Conservation (phyloP, 2,329 filamentous ascomycete genomes). For the Ambrosiella xylebori region DNA sequence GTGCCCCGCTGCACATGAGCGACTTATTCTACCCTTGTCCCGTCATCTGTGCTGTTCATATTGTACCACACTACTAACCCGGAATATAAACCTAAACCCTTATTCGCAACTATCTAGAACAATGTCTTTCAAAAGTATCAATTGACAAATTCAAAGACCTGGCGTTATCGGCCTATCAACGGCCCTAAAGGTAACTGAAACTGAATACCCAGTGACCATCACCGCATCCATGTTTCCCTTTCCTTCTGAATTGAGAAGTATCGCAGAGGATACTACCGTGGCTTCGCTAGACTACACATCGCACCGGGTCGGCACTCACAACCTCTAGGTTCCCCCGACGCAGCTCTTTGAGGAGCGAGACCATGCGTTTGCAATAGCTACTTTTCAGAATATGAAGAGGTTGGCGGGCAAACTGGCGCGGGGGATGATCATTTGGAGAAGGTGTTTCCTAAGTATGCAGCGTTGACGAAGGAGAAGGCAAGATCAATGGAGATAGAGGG, state of each 20-base stretch:
- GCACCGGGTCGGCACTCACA: constrained; percentile 40
- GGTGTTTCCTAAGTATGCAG: constrained; percentile 21
- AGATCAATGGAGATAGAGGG: constrained; percentile 20
- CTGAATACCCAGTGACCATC: constrained; percentile 25
- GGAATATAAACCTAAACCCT: neutral
- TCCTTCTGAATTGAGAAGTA: constrained; percentile 28
- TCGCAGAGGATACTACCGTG: constrained; percentile 13
- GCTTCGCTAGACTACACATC: constrained; percentile 35
- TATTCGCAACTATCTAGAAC: neutral
- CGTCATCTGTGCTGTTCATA: neutral
- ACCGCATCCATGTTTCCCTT: constrained; percentile 30
- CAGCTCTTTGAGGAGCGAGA: constrained; percentile 22
- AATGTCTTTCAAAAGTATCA: too few species aligned
- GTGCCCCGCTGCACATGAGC: neutral
- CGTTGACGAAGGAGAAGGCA: constrained; percentile 20
- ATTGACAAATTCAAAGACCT: constrained; percentile 22
- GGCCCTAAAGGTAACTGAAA: constrained; percentile 28
- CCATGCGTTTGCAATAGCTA: constrained; percentile 26
- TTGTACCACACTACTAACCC: neutral
- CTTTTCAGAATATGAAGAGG: constrained; percentile 26
- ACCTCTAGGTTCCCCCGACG: constrained; percentile 29
- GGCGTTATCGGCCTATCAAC: constrained; percentile 35
- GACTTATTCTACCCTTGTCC: neutral
- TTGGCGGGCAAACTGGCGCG: constrained; percentile 17
- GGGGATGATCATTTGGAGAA: constrained; percentile 33